These are phyloP conservation scores for Linum tenue DNA, from an alignment of 345 rosid species.

Conservation along the genomic window DNA sequence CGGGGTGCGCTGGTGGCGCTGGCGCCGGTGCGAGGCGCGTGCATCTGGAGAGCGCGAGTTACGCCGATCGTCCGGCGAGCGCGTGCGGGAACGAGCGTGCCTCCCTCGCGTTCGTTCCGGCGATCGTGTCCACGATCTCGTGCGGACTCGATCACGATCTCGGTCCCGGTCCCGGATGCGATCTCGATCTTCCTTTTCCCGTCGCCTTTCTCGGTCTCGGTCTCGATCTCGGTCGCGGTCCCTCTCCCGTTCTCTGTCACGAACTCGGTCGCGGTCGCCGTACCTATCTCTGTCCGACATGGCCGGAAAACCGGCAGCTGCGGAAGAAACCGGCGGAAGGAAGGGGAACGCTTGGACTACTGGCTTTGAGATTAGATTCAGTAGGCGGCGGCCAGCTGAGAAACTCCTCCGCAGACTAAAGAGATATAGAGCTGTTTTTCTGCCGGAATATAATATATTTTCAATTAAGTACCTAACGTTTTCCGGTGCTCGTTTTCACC, in stretches of 20 bases:
- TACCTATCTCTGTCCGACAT: conserved; percentile 25
- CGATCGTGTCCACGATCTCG: conserved; percentile 48
- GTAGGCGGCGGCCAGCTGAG: not conserved
- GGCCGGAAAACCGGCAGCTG: not conserved
- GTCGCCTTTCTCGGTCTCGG: conserved; percentile 24
- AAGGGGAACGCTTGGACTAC: not conserved
- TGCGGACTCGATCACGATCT: conserved; percentile 9
- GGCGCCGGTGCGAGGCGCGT: conserved; percentile 28
- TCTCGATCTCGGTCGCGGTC: conserved; percentile 24
- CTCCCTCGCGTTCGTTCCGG: conserved; percentile 25
- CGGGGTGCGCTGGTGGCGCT: conserved; percentile 47
- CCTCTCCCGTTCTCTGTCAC: conserved; percentile 21
- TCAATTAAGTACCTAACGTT: not conserved
- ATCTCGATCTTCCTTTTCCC: conserved; percentile 28
- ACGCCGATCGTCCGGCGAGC: conserved; percentile 20
- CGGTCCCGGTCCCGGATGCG: conserved; percentile 52
- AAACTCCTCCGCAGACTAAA: not conserved
- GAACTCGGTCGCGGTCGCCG: conserved; percentile 32
- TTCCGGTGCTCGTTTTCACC: not conserved
- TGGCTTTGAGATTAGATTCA: not conserved
- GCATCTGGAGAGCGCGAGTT: conserved; percentile 35
- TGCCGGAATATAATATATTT: no score
- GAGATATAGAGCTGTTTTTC: not conserved
- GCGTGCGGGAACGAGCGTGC: no score
- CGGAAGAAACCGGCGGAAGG: not conserved